A percentile compares a stretch with the other conserved stretches of the same genome.
phyloP scores from a whole-genome alignment of 192 early-diverging fungal genomes.

The Linderina pennispora region DNA sequence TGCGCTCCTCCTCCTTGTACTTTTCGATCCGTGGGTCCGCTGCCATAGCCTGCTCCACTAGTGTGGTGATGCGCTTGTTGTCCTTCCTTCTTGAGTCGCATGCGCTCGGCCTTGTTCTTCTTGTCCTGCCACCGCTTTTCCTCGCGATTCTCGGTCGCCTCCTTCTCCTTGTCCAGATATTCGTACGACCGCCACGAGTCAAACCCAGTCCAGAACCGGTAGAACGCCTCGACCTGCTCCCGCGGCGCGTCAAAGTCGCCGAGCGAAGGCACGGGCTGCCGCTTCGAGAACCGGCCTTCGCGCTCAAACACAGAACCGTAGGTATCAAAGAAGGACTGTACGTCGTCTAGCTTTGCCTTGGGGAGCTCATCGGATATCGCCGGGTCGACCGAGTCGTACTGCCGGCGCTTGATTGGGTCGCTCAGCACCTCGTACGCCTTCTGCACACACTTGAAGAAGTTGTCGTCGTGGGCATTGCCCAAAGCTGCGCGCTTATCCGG shows the following conservation, averaged over 20 bases:
- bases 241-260: conserved; percentile 55
- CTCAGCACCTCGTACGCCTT: conserved; percentile 66
- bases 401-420: conserved; percentile 60
- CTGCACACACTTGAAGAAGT: conserved; percentile 80
- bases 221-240: conserved; percentile 67
- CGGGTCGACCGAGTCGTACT: conserved; percentile 78
- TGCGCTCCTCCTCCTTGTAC: conserved; percentile 65
- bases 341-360: conserved; percentile 10
- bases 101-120: conserved; percentile 67
- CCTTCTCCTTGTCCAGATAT: conserved; percentile 72
- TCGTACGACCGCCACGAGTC: conserved; percentile 83
- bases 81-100: conserved; percentile 80
- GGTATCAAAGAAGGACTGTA: conserved; percentile 26
- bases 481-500: conserved; percentile 67
- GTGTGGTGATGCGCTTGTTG: conserved; percentile 57
- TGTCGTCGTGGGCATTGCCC: conserved; percentile 49
- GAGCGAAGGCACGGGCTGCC: conserved; percentile 49
- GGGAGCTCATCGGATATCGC: conserved; percentile 56
- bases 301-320: conserved; percentile 61
- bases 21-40: conserved; percentile 68
- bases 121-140: conserved; percentile 71
- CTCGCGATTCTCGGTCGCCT: conserved; percentile 65
- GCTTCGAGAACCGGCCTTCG: conserved; percentile 62
- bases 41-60: conserved; percentile 61
- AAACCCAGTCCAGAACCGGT: conserved; percentile 65